phyloP scores from a whole-genome alignment of 2,329 filamentous ascomycete species.

The Paecilomyces niveus region DNA sequence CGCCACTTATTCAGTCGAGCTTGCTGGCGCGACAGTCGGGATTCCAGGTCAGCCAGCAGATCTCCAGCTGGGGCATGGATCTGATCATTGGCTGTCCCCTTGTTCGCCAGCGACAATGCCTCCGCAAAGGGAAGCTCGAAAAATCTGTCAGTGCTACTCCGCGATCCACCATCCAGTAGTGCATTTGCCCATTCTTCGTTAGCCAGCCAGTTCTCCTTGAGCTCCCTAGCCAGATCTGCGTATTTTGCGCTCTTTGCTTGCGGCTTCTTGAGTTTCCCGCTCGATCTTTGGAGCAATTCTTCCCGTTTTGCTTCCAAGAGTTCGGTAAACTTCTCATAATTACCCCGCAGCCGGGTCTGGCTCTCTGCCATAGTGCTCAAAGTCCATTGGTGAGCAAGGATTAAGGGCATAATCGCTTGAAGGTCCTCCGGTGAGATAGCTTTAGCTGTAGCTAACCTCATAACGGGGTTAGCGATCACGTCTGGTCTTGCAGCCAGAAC shows the following conservation, averaged over 20 bases:
- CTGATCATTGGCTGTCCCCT: constrained; percentile 45
- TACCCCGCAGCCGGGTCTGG: constrained; percentile 53
- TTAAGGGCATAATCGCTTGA: constrained; percentile 52
- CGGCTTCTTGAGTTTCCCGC: constrained; percentile 14
- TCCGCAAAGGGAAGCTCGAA: constrained; percentile 60
- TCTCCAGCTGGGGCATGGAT: constrained; percentile 17
- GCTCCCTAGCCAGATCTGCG: constrained; percentile 36
- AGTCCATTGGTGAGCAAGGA: constrained; percentile 65
- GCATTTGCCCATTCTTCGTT: constrained; percentile 66
- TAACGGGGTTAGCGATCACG: constrained; percentile 43
- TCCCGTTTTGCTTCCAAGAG: constrained; percentile 58
- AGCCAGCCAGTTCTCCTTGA: constrained; percentile 69
- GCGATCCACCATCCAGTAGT: constrained; percentile 60
- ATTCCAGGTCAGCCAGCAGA: constrained; percentile 62
- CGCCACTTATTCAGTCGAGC: constrained; percentile 67
- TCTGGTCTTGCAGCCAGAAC: constrained; percentile 42
- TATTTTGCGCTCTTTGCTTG: constrained; percentile 21
- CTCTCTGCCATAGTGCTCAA: constrained; percentile 52
- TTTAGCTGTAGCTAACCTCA: constrained; percentile 50
- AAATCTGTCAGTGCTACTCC: constrained; percentile 53
- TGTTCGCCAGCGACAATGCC: constrained; percentile 62
- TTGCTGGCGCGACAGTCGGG: constrained; percentile 59
- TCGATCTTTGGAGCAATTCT: constrained; percentile 38
- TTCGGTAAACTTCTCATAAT: constrained; percentile 58
- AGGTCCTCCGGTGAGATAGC: constrained; percentile 25